These are phyloP conservation scores for Naganishia randhawae DNA, from an alignment of 768 basidiomycete species.

Conservation along the genomic window DNA sequence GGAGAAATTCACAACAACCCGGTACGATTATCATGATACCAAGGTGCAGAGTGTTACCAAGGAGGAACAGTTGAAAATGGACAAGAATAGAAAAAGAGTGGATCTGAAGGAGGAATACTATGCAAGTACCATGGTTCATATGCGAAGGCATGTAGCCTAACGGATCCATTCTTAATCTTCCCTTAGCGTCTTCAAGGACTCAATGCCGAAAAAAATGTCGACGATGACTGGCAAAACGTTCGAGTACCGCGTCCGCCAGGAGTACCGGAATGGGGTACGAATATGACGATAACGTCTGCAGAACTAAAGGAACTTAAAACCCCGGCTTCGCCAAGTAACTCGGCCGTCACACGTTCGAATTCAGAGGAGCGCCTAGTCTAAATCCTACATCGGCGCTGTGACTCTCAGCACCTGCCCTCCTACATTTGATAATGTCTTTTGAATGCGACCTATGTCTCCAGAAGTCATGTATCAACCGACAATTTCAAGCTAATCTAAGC, in stretches of 20 bases:
- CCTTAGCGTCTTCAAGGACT: slow-evolving; percentile 30
- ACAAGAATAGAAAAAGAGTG: slow-evolving; percentile 69
- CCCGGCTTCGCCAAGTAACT: neutral
- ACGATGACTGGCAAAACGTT: slow-evolving; percentile 75
- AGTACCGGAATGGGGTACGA: slow-evolving; percentile 82
- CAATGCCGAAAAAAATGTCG: neutral
- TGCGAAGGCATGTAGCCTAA: neutral
- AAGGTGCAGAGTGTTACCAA: slow-evolving; percentile 69
- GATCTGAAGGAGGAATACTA: slow-evolving; percentile 96
- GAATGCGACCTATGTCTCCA: neutral
- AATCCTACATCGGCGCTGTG: neutral
- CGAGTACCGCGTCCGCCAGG: slow-evolving; percentile 78
- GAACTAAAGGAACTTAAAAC: slow-evolving; percentile 28
- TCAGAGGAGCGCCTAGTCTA: slow-evolving; percentile 10
- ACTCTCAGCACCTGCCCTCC: neutral
- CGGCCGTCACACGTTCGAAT: neutral
- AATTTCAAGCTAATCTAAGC: too few relatives aligned
- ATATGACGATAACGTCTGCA: slow-evolving; percentile 28
- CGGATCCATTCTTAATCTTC: neutral
- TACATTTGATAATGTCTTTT: neutral
- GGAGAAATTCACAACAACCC: slow-evolving; percentile 75
- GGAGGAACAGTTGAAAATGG: slow-evolving; percentile 72
- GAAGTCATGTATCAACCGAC: neutral
- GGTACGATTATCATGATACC: slow-evolving; percentile 82
- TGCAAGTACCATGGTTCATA: slow-evolving; percentile 58